Base-by-base conservation (phyloP, 441 rosid genomes). In the Iberis amara region DNA sequence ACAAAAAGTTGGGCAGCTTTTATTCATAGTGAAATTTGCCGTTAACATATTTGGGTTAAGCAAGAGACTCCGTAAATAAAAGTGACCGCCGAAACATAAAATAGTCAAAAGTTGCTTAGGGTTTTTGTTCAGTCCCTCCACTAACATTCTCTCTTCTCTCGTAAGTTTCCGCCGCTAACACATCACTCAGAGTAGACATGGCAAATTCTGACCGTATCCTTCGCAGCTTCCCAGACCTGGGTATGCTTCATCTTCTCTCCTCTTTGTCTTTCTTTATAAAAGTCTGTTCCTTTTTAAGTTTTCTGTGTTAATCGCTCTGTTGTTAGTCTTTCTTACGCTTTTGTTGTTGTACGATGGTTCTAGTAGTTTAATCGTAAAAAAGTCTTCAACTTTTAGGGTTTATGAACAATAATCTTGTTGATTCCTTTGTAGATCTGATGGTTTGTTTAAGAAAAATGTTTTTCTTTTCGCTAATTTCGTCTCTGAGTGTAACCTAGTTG, bases 201-300 rank as follows among this genome's bases (percentile, higher is more conserved):
- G 70, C 62, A 4, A 47, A 68, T 49, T 44, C 79, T 23, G 79
- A 77, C 40, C 73, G 75, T 72, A 67, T 62, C 74, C 79, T 71
- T 71, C 8, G 44, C 28, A 13, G 36, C 49, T 71, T 64, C 48
- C 33, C 69, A 46, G n/a, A 12, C 12, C 15, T 38, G 3, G 47
- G 47, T 42, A 21, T 5, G 28, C 30, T 42, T 15, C 47, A 21
- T 42, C 7, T 40, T 14, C 23, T 9, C 9, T 7, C 33, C 6
- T 30, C 33, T 32, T 5, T 8, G 36, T 1, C 3, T 33, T 10
- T 33, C 38, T 8, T 33, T 3, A 2, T 10, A 1, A 33, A 33
- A 33, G 38, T 8, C 2, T 33, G 9, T n/a, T 26, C 30, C 30
- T 26, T 26, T 26, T 26, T 4, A 26, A 6, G 2, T 26, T 26